phyloP scores from a whole-genome alignment of 2,329 filamentous ascomycete species.

The Chaetomium globosum region DNA sequence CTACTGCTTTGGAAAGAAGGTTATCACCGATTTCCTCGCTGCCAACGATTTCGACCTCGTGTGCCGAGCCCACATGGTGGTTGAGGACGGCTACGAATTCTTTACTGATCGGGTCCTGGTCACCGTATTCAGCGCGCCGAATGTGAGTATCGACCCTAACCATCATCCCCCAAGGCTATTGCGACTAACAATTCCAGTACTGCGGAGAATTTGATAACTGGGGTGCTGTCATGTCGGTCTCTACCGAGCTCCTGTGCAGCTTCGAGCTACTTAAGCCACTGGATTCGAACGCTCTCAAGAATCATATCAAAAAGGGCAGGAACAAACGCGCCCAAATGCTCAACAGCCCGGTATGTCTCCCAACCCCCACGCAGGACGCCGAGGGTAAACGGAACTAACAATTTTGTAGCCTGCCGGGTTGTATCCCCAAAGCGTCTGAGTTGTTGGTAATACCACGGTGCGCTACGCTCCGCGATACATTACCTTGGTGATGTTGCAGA shows the following conservation, averaged over 20 bases:
- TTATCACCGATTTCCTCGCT: constrained; percentile 93
- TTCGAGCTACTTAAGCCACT: constrained; percentile 96
- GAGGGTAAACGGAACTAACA: constrained; percentile 14
- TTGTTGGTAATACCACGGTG: background rate
- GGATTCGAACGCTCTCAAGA: constrained; percentile 94
- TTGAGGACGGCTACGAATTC: constrained; percentile 98
- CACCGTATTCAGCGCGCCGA: constrained; percentile 96
- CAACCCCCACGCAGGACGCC: background rate
- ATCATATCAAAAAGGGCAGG: constrained; percentile 96
- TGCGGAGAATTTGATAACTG: constrained; percentile 99
- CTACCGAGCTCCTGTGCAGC: constrained; percentile 87
- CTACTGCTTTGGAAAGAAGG: constrained; percentile 97
- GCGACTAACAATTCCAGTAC: constrained; percentile 62
- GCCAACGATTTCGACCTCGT: constrained; percentile 97
- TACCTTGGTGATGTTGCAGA: background rate
- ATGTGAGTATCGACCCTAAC: constrained; percentile 63
- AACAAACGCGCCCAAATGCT: constrained; percentile 94
- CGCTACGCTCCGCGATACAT: background rate
- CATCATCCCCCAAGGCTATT: background rate
- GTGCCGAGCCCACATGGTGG: constrained; percentile 97
- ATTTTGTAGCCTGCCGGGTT: constrained; percentile 54
- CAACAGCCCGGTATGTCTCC: constrained; percentile 84
- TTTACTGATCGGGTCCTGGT: constrained; percentile 94
- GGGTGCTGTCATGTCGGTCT: constrained; percentile 98
- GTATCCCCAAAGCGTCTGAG: constrained; percentile 58